These are phyloP conservation scores for Moelleriella libera DNA, from an alignment of 2,329 filamentous ascomycete genomes.

Conservation along the genomic window DNA sequence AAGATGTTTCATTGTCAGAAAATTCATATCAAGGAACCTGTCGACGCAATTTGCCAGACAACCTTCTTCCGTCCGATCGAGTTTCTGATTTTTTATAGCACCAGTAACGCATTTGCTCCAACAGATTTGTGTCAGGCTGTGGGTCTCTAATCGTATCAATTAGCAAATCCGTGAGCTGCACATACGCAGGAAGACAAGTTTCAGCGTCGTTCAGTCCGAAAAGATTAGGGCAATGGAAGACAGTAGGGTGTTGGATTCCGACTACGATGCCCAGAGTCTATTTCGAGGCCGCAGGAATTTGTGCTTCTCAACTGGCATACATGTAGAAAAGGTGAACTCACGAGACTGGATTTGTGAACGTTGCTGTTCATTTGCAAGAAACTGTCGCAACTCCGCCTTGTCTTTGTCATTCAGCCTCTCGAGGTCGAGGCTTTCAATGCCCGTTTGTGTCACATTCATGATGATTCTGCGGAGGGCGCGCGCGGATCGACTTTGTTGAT, in stretches of 20 bases:
- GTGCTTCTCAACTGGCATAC: slow-evolving; percentile 19
- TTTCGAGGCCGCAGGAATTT: background rate
- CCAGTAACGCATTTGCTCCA: slow-evolving; percentile 87
- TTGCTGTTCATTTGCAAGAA: slow-evolving; percentile 72
- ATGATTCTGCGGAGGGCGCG: slow-evolving; percentile 1
- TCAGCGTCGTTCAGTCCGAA: slow-evolving; percentile 7
- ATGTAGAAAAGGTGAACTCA: slow-evolving; percentile 23
- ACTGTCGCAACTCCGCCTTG: slow-evolving; percentile 76
- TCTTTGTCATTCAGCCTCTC: slow-evolving; percentile 66
- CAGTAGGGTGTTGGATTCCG: background rate
- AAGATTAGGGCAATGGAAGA: background rate
- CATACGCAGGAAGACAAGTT: background rate
- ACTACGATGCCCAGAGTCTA: background rate
- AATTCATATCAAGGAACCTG: slow-evolving; percentile 80
- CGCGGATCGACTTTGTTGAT: too few relatives aligned
- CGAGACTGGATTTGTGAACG: slow-evolving; percentile 55
- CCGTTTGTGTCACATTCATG: slow-evolving; percentile 21
- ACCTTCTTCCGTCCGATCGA: slow-evolving; percentile 65
- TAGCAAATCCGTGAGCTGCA: background rate
- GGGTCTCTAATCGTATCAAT: slow-evolving; percentile 28
- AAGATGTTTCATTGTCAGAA: slow-evolving; percentile 73
- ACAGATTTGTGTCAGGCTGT: slow-evolving; percentile 57
- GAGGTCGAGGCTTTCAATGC: slow-evolving; percentile 46
- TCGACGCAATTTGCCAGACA: slow-evolving; percentile 92
- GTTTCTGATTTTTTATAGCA: slow-evolving; percentile 52